phyloP scores from a whole-genome alignment of 2,329 filamentous ascomycete genomes.

The Talaromyces verruculosus region DNA sequence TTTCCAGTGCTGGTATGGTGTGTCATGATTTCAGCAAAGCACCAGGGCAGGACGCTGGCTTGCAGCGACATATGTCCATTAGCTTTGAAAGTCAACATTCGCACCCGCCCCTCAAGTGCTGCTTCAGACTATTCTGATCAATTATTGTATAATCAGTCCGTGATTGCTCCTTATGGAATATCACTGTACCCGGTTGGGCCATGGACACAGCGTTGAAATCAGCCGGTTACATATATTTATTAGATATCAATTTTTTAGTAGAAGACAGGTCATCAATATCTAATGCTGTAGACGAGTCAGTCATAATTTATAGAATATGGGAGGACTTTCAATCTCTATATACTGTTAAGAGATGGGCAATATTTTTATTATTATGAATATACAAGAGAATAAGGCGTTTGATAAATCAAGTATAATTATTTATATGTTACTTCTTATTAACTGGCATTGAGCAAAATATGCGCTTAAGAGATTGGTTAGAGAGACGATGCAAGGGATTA shows the following conservation, averaged over 20 bases:
- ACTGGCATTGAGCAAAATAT: background rate
- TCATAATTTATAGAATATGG: too few species aligned
- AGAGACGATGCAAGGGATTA: background rate
- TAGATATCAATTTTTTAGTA: background rate
- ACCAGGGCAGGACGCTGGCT: background rate
- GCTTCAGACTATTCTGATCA: background rate
- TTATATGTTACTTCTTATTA: background rate
- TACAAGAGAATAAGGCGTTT: background rate
- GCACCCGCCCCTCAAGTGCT: background rate
- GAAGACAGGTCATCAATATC: too few species aligned
- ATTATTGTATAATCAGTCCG: background rate
- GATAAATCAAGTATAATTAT: background rate
- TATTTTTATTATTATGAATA: background rate
- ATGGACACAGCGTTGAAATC: conserved; percentile 6
- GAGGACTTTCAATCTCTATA: too few species aligned
- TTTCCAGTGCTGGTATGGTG: background rate
- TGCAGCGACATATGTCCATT: background rate
- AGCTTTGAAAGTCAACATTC: conserved; percentile 1
- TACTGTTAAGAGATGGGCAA: too few species aligned
- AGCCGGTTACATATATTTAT: background rate
- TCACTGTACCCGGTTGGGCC: background rate
- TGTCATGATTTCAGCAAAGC: background rate
- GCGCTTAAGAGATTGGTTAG: background rate
- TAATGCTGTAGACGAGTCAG: too few species aligned
- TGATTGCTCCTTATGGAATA: background rate